A percentile compares a stretch with the other conserved stretches of the same genome.
Evolutionary conservation across 345 rosid species (phyloP).

Genomic region (Boechera divaricarpa): DNA sequence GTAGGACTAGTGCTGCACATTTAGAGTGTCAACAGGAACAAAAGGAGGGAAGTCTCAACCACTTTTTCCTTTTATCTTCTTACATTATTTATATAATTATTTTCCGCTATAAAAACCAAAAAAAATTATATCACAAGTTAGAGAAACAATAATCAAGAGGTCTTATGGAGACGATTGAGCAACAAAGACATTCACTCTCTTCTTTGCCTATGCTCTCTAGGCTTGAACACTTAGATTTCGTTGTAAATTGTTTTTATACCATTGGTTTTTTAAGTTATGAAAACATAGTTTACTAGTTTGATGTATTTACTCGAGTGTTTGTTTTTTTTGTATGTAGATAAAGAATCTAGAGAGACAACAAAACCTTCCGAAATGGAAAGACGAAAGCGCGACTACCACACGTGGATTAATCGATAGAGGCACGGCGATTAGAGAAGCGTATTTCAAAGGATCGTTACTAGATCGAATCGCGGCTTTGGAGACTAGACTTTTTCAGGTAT

Average conservation of each 20-base stretch:
- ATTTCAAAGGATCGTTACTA: conserved; percentile 73
- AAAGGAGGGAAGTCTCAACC: not conserved
- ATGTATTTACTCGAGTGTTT: not conserved
- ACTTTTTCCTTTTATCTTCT: not conserved
- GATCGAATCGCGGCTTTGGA: conserved; percentile 78
- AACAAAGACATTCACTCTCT: conserved; percentile 49
- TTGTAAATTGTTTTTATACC: conserved; percentile 44
- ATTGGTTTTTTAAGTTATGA: not conserved
- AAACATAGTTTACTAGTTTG: not conserved
- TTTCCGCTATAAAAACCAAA: conserved; percentile 15
- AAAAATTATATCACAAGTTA: not conserved
- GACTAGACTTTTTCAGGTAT: conserved; percentile 70
- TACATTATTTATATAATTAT: not conserved
- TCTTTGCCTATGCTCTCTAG: conserved; percentile 62
- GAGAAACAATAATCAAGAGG: not conserved
- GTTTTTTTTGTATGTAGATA: conserved; percentile 47
- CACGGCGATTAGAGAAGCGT: conserved; percentile 60
- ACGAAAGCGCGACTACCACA: conserved; percentile 20
- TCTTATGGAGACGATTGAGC: conserved; percentile 57
- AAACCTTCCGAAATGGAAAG: conserved; percentile 50
- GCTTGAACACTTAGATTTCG: conserved; percentile 77
- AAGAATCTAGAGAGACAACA: conserved; percentile 67
- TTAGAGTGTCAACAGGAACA: too few relatives aligned
- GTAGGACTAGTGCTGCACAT: too few relatives aligned
- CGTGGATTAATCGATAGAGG: conserved; percentile 52